Evolutionary conservation across 192 early-diverging fungal genomes (phyloP), one percentile per base, ranked within the genome.

Genomic region (Lunasporangiospora selenospora): DNA sequence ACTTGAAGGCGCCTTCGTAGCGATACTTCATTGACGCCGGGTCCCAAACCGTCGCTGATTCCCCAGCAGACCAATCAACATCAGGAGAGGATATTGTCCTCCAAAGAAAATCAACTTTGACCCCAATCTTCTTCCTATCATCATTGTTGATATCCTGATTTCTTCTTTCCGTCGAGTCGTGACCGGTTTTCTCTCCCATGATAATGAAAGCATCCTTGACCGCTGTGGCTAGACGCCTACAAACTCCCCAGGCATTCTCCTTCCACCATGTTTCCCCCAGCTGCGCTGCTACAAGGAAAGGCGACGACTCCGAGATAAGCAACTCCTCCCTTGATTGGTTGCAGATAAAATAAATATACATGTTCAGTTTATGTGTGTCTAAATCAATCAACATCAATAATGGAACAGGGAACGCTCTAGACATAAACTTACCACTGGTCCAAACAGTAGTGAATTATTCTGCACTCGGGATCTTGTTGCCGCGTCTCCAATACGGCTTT

Each of bases 201-300:
- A 62, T 44, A 24, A 62, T 62, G 42, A 62, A 53, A 45, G 58
- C 49, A 19, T 52, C 59, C 39, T 62, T 62, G 37, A 62, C 49
- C 3, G 15, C 59, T 62, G 58, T 61, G 16, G 59, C 21, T 15
- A 62, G 59, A 62, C 59, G 59, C 47, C 59, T 26, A 33, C 59
- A 62, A 36, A 62, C 59, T 62, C 59, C 59, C 48, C 59, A 62
- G n/a, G 59, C 59, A 19, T 62, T 62, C 27, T 62, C 59, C 49
- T 62, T 62, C 59, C 59, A 62, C 59, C 59, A 62, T 33, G 59
- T n/a, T 44, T 61, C 48, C 27, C 59, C 59, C 59, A 51, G 30
- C 59, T 33, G 48, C 8, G 59, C 59, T 29, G 39, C 39, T 49
- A 62, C 37, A 18, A 19, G 49, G 49, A 62, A 43, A 2, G 48